phyloP scores from a whole-genome alignment of 1,139 yeast genomes.

The Yamadazyma epiphylla region DNA sequence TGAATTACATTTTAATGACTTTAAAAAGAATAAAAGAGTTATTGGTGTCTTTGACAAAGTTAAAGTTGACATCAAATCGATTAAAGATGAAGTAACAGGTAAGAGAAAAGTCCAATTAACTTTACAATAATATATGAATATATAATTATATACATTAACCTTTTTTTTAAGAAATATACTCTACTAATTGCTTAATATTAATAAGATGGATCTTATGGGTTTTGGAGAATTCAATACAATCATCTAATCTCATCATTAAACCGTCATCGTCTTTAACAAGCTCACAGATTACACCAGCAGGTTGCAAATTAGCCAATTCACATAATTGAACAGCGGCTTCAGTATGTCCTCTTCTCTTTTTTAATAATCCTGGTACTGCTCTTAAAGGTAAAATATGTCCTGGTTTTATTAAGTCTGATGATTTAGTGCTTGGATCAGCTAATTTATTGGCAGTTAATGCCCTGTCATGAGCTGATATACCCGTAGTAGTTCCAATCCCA shows the following conservation, averaged over 20 bases:
- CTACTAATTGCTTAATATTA: constrained; percentile 74
- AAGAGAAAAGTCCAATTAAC: constrained; percentile 86
- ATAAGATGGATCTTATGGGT: constrained; percentile 65
- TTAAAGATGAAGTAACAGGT: constrained; percentile 83
- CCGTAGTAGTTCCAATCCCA: constrained; percentile 89
- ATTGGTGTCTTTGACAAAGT: constrained; percentile 85
- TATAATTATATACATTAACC: background rate
- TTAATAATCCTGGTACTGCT: constrained; percentile 83
- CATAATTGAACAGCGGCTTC: constrained; percentile 95
- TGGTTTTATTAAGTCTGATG: constrained; percentile 77
- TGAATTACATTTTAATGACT: constrained; percentile 54
- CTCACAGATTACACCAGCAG: constrained; percentile 93
- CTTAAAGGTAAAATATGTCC: constrained; percentile 93
- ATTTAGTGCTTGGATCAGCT: constrained; percentile 55
- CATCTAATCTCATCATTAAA: constrained; percentile 89
- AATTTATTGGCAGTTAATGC: constrained; percentile 74
- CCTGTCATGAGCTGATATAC: constrained; percentile 93
- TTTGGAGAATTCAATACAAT: constrained; percentile 70
- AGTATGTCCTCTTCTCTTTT: constrained; percentile 90
- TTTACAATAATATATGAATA: constrained; percentile 20
- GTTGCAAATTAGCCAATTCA: constrained; percentile 68
- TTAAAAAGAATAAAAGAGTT: constrained; percentile 39
- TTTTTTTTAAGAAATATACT: constrained; percentile 33
- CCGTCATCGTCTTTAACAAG: constrained; percentile 93
- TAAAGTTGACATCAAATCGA: constrained; percentile 73